phyloP scores from a whole-genome alignment of 345 rosid genomes.

The Citrus cavaleriei region DNA sequence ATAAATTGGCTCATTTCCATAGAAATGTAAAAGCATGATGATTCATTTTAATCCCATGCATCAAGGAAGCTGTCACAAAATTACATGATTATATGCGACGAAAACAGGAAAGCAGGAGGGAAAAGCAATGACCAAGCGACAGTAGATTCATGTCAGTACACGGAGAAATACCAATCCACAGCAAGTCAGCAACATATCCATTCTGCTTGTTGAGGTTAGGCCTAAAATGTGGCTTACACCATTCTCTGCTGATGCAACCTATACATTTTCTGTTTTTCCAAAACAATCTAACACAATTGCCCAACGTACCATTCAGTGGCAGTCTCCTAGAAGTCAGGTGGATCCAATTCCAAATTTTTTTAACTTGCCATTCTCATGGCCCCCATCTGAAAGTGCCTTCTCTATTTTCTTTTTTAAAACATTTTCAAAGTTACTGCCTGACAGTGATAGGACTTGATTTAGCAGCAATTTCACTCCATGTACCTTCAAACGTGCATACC shows the following conservation, averaged over 20 bases:
- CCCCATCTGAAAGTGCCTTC: slow-evolving; percentile 30
- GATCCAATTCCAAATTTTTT: not conserved
- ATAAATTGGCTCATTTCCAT: not conserved
- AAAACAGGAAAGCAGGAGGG: not conserved
- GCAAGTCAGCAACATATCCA: not conserved
- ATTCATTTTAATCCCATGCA: not conserved
- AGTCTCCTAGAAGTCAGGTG: not conserved
- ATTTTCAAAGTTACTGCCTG: slow-evolving; percentile 49
- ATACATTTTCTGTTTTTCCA: not conserved
- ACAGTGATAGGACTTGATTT: slow-evolving; percentile 70
- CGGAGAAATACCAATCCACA: not conserved
- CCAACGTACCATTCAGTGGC: not conserved
- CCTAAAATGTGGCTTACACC: not conserved
- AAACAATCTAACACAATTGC: not conserved
- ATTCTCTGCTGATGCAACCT: not conserved
- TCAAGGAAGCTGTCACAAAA: not conserved
- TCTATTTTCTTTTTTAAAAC: slow-evolving; percentile 57
- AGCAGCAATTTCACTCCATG: slow-evolving; percentile 58
- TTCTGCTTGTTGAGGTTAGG: not conserved
- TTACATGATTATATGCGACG: not conserved
- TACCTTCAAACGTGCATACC: slow-evolving; percentile 63
- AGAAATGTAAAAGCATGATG: not conserved
- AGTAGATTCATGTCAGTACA: not conserved
- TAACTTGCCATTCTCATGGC: not conserved
- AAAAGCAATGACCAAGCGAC: not conserved